phyloP scores from a whole-genome alignment of 108 stramenopile genomes.

The Licmophora abbreviata region DNA sequence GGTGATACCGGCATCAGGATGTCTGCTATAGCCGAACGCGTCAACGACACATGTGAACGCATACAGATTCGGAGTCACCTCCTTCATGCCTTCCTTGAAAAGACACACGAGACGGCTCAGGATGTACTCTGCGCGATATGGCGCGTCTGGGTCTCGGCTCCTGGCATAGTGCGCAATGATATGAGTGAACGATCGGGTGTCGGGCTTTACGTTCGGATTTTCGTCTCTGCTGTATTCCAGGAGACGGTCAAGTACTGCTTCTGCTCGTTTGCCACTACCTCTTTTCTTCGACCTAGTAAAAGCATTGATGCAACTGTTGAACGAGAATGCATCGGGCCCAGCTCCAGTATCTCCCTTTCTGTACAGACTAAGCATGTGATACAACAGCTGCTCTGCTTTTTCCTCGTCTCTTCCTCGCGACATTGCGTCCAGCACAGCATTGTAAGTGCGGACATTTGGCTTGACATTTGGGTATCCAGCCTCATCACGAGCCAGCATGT shows the following conservation, averaged over 20 bases:
- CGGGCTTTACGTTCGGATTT: slow-evolving; percentile 47
- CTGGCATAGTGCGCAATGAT: slow-evolving; percentile 53
- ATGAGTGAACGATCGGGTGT: slow-evolving; percentile 52
- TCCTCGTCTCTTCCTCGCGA: slow-evolving; percentile 21
- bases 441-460: slow-evolving; percentile 77
- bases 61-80: slow-evolving; percentile 24
- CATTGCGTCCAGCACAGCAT: slow-evolving; percentile 54
- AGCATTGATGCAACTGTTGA: slow-evolving; percentile 20
- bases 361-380: slow-evolving; percentile 16
- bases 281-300: slow-evolving; percentile 23
- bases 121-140: slow-evolving; percentile 36
- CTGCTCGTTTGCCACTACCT: slow-evolving; percentile 49
- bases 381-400: slow-evolving; percentile 15
- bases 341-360: slow-evolving; percentile 14
- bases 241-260: slow-evolving; percentile 42
- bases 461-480: slow-evolving; percentile 69
- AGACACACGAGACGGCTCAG: slow-evolving; percentile 37
- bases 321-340: slow-evolving; percentile 21
- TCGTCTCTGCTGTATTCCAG: slow-evolving; percentile 47
- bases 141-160: slow-evolving; percentile 17
- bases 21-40: slow-evolving; percentile 38
- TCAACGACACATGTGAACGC: slow-evolving; percentile 30
- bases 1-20: slow-evolving; percentile 47
- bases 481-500: slow-evolving; percentile 65
- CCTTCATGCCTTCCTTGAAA: slow-evolving; percentile 23